These are phyloP conservation scores for Aphanomyces cochlioides DNA, from an alignment of 352 stramenopile species.

Conservation along the genomic window DNA sequence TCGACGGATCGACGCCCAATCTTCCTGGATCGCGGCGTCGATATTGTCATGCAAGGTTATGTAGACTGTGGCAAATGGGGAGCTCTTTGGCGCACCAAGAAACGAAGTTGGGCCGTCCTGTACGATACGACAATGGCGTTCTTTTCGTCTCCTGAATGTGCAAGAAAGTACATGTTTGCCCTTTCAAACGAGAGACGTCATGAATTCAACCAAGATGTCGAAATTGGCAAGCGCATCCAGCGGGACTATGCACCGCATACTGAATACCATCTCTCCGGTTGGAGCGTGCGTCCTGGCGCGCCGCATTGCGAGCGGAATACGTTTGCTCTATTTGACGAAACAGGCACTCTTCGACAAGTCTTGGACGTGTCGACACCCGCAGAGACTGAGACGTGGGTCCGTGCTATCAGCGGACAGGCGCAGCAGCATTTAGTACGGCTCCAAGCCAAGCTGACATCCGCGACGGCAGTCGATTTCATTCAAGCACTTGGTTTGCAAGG, in stretches of 20 bases:
- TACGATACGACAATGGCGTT: conserved; percentile 58
- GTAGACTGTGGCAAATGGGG: conserved; percentile 60
- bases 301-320: conserved; percentile 40
- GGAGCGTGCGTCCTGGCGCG: conserved; percentile 51
- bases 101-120: conserved; percentile 54
- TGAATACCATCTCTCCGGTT: conserved; percentile 44
- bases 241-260: conserved; percentile 51
- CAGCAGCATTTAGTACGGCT: conserved; percentile 33
- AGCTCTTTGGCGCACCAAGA: conserved; percentile 59
- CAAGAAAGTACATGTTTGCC: conserved; percentile 59
- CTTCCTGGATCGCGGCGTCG: conserved; percentile 28
- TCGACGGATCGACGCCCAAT: conserved; percentile 23
- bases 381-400: conserved; percentile 47
- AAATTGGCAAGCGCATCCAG: conserved; percentile 42
- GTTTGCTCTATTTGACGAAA: conserved; percentile 63
- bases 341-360: conserved; percentile 44
- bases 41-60: conserved; percentile 45
- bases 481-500: conserved; percentile 12
- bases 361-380: conserved; percentile 45
- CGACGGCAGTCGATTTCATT: conserved; percentile 15
- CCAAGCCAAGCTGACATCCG: conserved; percentile 18
- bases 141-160: conserved; percentile 47
- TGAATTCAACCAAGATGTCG: conserved; percentile 28
- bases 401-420: conserved; percentile 45
- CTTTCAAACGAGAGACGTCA: conserved; percentile 34